Evolutionary conservation across 2,329 filamentous ascomycete genomes (phyloP), one percentile per base, ranked within the genome.

Genomic region (Aspergillus sp.): DNA sequence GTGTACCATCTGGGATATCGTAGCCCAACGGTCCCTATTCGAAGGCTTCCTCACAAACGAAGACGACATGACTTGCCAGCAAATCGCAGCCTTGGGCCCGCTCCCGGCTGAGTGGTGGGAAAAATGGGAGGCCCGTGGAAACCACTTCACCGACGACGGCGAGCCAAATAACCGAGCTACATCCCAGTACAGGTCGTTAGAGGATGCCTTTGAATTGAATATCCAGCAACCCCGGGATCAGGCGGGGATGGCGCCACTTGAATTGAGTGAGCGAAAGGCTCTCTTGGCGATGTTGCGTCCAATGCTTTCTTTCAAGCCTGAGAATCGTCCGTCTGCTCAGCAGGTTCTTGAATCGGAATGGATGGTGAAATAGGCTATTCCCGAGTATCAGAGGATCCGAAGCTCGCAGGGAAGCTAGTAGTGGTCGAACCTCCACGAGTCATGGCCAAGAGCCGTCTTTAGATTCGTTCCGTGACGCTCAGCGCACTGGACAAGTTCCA

Each of bases 1-100:
- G 1, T 78, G 73, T 57, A 62, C 64, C 0, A 72, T 77, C 24
- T 78, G 69, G 61, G 70, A 67, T 30, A 64, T 77, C n/a, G 53
- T 77, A 26, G 68, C 65, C 13, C 59, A 66, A 18, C 20, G 42
- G 24, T 53, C 66, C 6, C 57, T 72, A 43, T 68, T 73, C 20
- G 65, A 63, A 30, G 61, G 62, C 5, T 64, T 67, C 5, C 55
- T 67, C 7, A 58, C 63, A 9, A 57, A 56, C 2, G 55, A 63
- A 17, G 66, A 72, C 24, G 62, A 68, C 7, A 65, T 69, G 24
- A 69, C 65, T 5, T 56, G 48, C 26, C 57, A 73, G 51, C 66
- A 71, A 42, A 60, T 73, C 18, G 62, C 63, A n/a, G 43, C 59
- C 7, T 62, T 71, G 20, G 68, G 70, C n/a, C 39, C 45, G 44